Base-by-base conservation (phyloP, 345 rosid genomes). In the Hibiscus syriacus region DNA sequence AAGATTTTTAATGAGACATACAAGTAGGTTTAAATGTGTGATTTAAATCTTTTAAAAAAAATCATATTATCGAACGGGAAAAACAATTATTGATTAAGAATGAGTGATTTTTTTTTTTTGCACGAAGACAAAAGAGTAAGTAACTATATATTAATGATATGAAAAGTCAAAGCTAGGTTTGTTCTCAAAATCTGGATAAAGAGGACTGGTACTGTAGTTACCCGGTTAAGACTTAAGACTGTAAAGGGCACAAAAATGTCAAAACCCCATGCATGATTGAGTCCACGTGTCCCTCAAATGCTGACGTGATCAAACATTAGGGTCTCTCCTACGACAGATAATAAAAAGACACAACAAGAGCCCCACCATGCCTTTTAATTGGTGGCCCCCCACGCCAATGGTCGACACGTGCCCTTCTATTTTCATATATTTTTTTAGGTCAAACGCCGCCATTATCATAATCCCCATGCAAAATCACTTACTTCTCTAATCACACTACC, bases 251-350 rank as follows among this genome's bases (percentile, higher is more conserved):
- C 9, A 34, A 49, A 14, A 17, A 11, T 27, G 38, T 12, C 22
- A 14, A 34, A 17, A 11, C 10, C 9, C 29, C 30, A 49, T 65
- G 55, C 46, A 72, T 46, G 39, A 70, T 76, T 71, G 74, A 4
- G 19, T 30, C 76, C 79, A 83, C 84, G 84, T 77, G 84, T 77
- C 77, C 49, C 34, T 2, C 38, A 34, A 43, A 43, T 43, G 48
- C 48, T 43, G 48, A 43, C 48, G 48, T 43, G n/a, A 43, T 43
- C 5, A 13, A 43, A 43, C 14, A 43, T 34, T 7, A 34, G 38
- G 38, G 1, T 34, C 10, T 34, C 7, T 34, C 6, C 7, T 34
- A 43, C 12, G n/a, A 43, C 48, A 39, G 14, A 43, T 12, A 10
- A 12, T 11, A 41, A 2, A n/a, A 32, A 7, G 36, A 10, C 46